phyloP scores from a whole-genome alignment of 1,284 basidiomycete species.

The Fomitiporia mediterranea region DNA sequence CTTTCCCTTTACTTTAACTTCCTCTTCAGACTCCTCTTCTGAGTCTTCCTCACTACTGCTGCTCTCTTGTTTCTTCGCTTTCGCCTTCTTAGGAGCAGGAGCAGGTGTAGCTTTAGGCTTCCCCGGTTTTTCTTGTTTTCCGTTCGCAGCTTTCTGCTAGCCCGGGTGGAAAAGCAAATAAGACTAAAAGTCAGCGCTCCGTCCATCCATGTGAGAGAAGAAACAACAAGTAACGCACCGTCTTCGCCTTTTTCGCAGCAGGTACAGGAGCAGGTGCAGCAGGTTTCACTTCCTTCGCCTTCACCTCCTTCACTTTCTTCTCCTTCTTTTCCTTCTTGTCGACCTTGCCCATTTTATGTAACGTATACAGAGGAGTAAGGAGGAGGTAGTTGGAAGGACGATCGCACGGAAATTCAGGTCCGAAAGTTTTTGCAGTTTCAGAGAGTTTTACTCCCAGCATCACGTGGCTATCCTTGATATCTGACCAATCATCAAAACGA shows the following conservation, averaged over 20 bases:
- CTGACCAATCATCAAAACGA: too few species aligned
- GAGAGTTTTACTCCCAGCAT: constrained; percentile 5
- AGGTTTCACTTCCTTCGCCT: too few species aligned
- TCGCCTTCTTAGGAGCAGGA: too few species aligned
- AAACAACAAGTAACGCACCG: constrained; percentile 17
- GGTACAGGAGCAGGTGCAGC: constrained; percentile 22
- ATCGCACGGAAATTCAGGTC: constrained; percentile 21
- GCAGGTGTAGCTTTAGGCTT: too few species aligned
- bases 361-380: constrained; percentile 11
- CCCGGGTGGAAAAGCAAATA: neutral
- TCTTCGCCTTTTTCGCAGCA: constrained; percentile 28
- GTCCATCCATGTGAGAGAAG: neutral
- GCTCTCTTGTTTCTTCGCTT: constrained; percentile 9
- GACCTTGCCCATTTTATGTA: constrained; percentile 40
- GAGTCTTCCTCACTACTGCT: constrained; percentile 27
- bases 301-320: constrained; percentile 22
- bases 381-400: constrained; percentile 19
- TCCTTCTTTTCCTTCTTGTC: constrained; percentile 37
- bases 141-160: neutral
- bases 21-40: constrained; percentile 26
- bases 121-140: constrained; percentile 3
- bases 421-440: neutral
- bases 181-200: neutral
- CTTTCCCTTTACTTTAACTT: constrained; percentile 22
- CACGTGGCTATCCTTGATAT: too few species aligned